Base-by-base conservation (phyloP, 345 rosid species). In the Iberis pinnata region DNA sequence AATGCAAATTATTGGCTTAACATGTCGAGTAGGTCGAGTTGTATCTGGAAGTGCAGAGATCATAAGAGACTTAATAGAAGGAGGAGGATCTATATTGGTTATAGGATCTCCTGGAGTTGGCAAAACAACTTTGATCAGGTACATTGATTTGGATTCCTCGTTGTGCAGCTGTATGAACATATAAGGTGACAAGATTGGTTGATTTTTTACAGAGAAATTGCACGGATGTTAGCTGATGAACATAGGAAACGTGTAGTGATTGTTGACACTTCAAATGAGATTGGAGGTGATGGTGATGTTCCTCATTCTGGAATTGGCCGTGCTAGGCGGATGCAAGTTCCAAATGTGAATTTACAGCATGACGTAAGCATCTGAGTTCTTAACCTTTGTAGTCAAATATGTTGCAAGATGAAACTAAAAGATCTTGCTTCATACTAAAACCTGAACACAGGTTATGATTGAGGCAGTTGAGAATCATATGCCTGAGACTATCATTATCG, bases 401-500 rank as follows among this genome's bases (percentile, higher is more conserved):
- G 42, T 49, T 32, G 36, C 5, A 12, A 27, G 9, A 39, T 15
- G 48, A 15, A 39, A 39, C 10, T 20, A 42, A 45, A 36, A 37
- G 18, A 18, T 26, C 25, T 26, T 36, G 40, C 6, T 51, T 26
- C 43, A 42, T 61, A 20, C 29, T 68, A 50, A 49, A 54, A 41
- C 32, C 37, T 43, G 25, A 22, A 29, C 61, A 33, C 73, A 90
- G 96, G 87, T 90, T 53, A 90, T 90, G 98, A 87, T 90, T 43
- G 98, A 90, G 88, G 98, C 96, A 4, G 92, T 90, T 35, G 98
- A 90, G 79, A 90, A 90, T 69, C 98, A 90, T 69, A 87, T 84
- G 96, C 96, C 98, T n/a, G 73, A 90, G 82, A 71, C 81, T 19
- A 82, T 90, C 58, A 87, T 86, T 19, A 90, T 87, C 5, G 98